phyloP scores from a whole-genome alignment of 768 basidiomycete species.

The Sporobolomyces roseus region DNA sequence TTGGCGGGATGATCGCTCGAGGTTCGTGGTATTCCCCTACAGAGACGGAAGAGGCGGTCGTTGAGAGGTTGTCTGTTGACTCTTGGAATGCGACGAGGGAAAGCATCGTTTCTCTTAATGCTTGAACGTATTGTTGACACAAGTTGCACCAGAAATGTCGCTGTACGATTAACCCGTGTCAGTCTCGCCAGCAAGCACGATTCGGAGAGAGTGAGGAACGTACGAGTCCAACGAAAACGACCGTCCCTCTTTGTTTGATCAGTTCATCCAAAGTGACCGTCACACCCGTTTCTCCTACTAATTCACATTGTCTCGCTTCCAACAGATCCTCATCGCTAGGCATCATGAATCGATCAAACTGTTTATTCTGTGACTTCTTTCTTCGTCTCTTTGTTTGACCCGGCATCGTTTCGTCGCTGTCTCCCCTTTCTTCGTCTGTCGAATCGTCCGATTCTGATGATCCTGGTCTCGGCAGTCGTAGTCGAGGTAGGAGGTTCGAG shows the following conservation, averaged over 20 bases:
- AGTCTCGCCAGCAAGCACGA: not conserved
- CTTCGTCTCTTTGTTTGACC: not conserved
- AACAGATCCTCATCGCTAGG: slow-evolving; percentile 14
- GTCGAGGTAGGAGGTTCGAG: slow-evolving; percentile 15
- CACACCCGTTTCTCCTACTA: slow-evolving; percentile 19
- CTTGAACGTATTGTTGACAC: slow-evolving; percentile 32
- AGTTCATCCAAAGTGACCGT: slow-evolving; percentile 22
- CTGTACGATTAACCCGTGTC: not conserved
- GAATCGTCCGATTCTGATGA: slow-evolving; percentile 12
- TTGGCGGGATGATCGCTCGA: slow-evolving; percentile 18
- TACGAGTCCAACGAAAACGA: slow-evolving; percentile 32
- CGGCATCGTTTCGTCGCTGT: slow-evolving; percentile 40
- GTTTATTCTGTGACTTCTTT: not conserved
- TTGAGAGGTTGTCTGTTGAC: slow-evolving; percentile 7
- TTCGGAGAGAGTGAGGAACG: not conserved
- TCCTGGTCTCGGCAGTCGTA: not conserved
- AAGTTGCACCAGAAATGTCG: slow-evolving; percentile 32
- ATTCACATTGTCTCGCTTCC: slow-evolving; percentile 13
- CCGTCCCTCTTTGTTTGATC: slow-evolving; percentile 6
- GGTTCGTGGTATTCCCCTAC: not conserved
- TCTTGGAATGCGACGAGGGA: slow-evolving; percentile 8
- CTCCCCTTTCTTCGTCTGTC: slow-evolving; percentile 18
- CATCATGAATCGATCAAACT: slow-evolving; percentile 30
- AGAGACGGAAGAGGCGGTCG: slow-evolving; percentile 5
- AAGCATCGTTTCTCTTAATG: slow-evolving; percentile 19